phyloP scores from a whole-genome alignment of 352 stramenopile species.

The Pythium monospermum region DNA sequence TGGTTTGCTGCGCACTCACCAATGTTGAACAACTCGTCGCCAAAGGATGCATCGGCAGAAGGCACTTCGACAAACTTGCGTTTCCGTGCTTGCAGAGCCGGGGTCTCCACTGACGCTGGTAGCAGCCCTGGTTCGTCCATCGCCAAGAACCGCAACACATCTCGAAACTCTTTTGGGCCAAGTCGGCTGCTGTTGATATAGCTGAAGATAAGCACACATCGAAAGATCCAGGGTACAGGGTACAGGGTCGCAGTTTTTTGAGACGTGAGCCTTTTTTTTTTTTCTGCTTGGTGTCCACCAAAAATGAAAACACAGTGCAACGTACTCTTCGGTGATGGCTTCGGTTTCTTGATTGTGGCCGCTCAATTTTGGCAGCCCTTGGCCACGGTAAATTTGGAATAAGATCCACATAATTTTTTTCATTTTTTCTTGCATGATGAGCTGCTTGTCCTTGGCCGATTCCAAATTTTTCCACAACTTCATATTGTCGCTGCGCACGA shows the following conservation, averaged over 20 bases:
- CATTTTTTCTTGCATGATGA: conserved; percentile 89
- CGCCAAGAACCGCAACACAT: conserved; percentile 77
- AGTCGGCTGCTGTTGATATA: conserved; percentile 77
- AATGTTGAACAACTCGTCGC: conserved; percentile 28
- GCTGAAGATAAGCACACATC: conserved; percentile 52
- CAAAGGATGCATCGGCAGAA: conserved; percentile 13
- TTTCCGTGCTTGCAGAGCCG: conserved; percentile 45
- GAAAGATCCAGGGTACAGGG: conserved; percentile 5
- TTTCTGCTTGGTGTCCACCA: too few species aligned
- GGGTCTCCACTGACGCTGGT: conserved; percentile 33
- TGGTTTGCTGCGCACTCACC: too few species aligned
- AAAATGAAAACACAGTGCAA: conserved; percentile 22
- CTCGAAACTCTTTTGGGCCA: conserved; percentile 79
- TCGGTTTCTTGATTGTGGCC: conserved; percentile 41
- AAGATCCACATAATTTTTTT: conserved; percentile 91
- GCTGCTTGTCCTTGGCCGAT: conserved; percentile 80
- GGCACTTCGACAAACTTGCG: conserved; percentile 82
- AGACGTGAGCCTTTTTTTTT: too few species aligned
- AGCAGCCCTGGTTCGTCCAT: conserved; percentile 81
- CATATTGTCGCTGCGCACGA: conserved; percentile 83
- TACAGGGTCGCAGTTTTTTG: too few species aligned
- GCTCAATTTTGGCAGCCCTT: conserved; percentile 71
- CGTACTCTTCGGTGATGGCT: conserved; percentile 80
- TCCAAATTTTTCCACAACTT: conserved; percentile 88
- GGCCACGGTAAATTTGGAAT: conserved; percentile 85